Base-by-base conservation (phyloP, 306 rosid species). In the Begonia peltatifolia region DNA sequence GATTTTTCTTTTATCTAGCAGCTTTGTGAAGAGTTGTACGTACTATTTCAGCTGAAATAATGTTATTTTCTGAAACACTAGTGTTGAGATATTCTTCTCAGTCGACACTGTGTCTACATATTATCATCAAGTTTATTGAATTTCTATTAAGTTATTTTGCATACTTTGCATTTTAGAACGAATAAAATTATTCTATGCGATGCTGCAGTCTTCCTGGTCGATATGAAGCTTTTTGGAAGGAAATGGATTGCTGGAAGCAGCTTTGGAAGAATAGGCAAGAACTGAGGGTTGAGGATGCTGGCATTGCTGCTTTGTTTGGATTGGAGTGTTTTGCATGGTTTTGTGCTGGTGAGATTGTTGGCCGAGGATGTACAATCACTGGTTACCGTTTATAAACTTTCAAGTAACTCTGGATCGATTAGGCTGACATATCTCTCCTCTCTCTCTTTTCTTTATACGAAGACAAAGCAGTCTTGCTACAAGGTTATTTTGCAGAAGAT, bases 331-430 rank as follows among this genome's bases (percentile, higher is more conserved):
- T 64, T 41, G 56, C 63, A 52, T 60, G 67, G 70, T 64, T 55
- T 57, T 64, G 66, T 56, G 75, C 63, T 11, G 75, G 75, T 50
- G 67, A 70, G 63, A 64, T 70, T 2, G 46, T 64, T 8, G 71
- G 75, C 13, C 70, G 67, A 46, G 75, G 75, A 59, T 56, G 55
- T 12, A 64, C 70, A 58, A 17, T 70, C 66, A 70, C 75, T 0
- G 75, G 75, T 54, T 59, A 70, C 70, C 42, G 38, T 5, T 59
- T 70, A 14, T 64, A 59, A 50, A 6, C 11, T 3, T 50, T 3
- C 10, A 2, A 9, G 22, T 50, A 9, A 10, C 14, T 14, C 20
- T 2, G n/a, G 47, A 44, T 44, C 2, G 7, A 13, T 10, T 44
- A 10, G 48, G 48, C 14, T 44, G 48, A 44, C 11, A 8, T 30